Evolutionary conservation across 2,329 filamentous ascomycete genomes (phyloP), one percentile per base, ranked within the genome.

Genomic region (Alternaria conjuncta): DNA sequence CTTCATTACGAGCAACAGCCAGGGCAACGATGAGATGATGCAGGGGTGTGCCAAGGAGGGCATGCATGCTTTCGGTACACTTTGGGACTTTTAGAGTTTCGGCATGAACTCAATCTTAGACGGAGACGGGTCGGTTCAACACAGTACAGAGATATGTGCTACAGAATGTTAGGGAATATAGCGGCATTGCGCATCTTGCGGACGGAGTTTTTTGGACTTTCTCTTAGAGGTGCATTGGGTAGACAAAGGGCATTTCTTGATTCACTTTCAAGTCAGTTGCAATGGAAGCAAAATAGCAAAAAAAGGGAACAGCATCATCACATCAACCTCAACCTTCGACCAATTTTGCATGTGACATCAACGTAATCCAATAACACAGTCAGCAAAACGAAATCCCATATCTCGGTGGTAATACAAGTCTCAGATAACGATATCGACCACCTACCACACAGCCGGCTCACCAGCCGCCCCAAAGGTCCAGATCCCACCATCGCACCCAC

Each of bases 1-100:
- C 45, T 79, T 78, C 65, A 79, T 79, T 50, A 79, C 76, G 18
- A 74, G 70, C 10, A 79, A 79, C 26, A 76, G 73, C 68, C 73
- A 76, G 55, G 76, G 76, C 0, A 79, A 79, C 30, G 75, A 79
- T 65, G 75, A 79, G 71, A 79, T 79, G 75, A 79, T 79, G 75
- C 73, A 74, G 41, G 76, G 76, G 3, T 79, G 76, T 60, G 66
- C 70, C 11, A 68, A 58, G 41, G 74, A 68, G 11, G 75, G 76
- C 5, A 47, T 79, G 66, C 75, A 77, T 57, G 76, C 76, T 7
- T 79, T 79, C 63, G 76, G 76, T 1, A 79, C 76, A 7, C 50
- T 79, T 18, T 79, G 76, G 76, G 76, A 79, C 30, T 79, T 79
- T 58, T 78, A 63, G 23, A 45, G 43, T 20, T 20, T 20, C 2